phyloP scores from a whole-genome alignment of 306 rosid genomes.

The Purshia tridentata region DNA sequence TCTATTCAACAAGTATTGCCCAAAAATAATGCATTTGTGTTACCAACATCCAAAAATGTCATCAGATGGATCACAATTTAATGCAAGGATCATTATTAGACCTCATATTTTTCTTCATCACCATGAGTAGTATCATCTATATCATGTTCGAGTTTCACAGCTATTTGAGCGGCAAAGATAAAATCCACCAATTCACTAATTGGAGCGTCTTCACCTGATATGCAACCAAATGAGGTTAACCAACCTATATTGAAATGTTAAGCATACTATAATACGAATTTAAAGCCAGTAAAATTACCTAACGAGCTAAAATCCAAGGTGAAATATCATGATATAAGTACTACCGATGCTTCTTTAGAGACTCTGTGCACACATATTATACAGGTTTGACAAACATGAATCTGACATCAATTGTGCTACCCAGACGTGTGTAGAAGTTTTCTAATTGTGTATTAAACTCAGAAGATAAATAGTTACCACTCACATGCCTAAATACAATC shows the following conservation, averaged over 20 bases:
- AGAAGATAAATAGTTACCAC: not conserved
- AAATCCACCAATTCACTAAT: constrained; percentile 75
- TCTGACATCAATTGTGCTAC: not conserved
- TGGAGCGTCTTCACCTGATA: constrained; percentile 69
- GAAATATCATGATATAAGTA: not conserved
- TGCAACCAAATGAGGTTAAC: constrained; percentile 20
- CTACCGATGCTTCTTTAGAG: not conserved
- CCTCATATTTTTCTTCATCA: constrained; percentile 58
- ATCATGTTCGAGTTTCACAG: constrained; percentile 58
- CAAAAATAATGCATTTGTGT: not conserved
- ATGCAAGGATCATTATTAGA: constrained; percentile 21
- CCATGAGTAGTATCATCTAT: constrained; percentile 36
- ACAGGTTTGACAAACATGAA: not conserved
- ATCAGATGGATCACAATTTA: not conserved
- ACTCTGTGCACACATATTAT: constrained; percentile 18
- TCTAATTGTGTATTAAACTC: not conserved
- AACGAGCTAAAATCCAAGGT: constrained; percentile 9
- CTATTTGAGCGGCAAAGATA: constrained; percentile 79
- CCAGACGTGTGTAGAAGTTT: not conserved
- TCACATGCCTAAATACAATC: not conserved
- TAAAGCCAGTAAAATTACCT: not conserved
- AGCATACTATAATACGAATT: not conserved
- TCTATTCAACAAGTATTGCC: not conserved
- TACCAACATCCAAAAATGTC: constrained; percentile 19
- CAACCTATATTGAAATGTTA: not conserved